Evolutionary conservation across 73 alveolate species (phyloP), one percentile per base, ranked within the genome.

Genomic region (Effrenium voratum): DNA sequence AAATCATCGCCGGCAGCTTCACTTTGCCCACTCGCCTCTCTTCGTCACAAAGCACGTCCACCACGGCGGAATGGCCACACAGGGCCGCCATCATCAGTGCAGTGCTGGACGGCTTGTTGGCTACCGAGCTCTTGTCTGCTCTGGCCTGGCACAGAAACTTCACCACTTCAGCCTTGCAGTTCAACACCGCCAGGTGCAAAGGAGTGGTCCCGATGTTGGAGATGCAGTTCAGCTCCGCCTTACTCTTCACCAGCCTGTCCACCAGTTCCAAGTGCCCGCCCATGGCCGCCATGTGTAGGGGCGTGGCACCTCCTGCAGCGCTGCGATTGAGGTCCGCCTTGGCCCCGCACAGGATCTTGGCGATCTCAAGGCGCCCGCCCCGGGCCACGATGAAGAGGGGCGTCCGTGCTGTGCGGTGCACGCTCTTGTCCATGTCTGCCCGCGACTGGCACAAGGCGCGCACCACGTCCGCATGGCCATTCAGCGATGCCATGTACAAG

Each of bases 21-120:
- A 22, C 45, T 32, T n/a, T 47, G 45, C 45, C 45, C 2, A n/a
- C 50, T 30, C 32, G 45, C 8, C 68, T 63, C 22, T 26, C 95
- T 30, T 90, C 97, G 12, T 66, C 88, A 57, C 97, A 90, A 3
- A 90, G 97, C 32, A 90, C 88, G 44, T 90, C 87, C 73, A 90
- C 97, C 36, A 90, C 75, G 26, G 66, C 76, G 28, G 32, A 40
- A 55, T 90, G 72, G 5, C 97, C 97, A 70, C 97, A 90, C 46
- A 90, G 60, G 41, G 32, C 90, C 22, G 97, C 97, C 97, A 90
- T 90, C 97, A 90, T 90, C 87, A 90, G 34, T 8, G 97, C 77
- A 24, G 97, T 90, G 87, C 88, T 90, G 43, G 76, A 73, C 2
- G 86, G 86, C 52, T 76, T 90, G 43, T 47, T 76, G 49, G 97